phyloP scores from a whole-genome alignment of 2,329 filamentous ascomycete genomes.

The Neofusicoccum umdonicola region DNA sequence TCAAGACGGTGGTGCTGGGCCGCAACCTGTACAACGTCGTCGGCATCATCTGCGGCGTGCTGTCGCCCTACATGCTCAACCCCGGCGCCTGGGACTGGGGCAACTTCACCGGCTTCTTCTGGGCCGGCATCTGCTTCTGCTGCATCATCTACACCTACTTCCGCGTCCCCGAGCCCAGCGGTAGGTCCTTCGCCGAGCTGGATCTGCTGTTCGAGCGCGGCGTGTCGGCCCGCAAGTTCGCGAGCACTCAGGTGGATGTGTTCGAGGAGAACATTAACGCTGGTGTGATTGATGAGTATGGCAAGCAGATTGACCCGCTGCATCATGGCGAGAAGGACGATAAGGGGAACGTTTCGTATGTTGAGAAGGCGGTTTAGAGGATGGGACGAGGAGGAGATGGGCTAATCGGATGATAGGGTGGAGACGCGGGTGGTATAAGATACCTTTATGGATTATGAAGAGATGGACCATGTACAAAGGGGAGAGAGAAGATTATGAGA shows the following conservation, averaged over 20 bases:
- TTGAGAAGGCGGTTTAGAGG: not conserved
- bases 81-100: slow-evolving; percentile 83
- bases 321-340: not conserved
- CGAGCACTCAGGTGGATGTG: slow-evolving; percentile 55
- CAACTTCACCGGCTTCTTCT: slow-evolving; percentile 86
- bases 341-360: not conserved
- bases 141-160: slow-evolving; percentile 82
- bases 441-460: not conserved
- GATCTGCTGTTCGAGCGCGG: slow-evolving; percentile 78
- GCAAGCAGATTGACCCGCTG: slow-evolving; percentile 5
- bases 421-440: not conserved
- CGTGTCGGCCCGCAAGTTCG: slow-evolving; percentile 71
- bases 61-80: slow-evolving; percentile 93
- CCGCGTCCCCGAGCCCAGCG: slow-evolving; percentile 74
- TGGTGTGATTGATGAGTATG: slow-evolving; percentile 32
- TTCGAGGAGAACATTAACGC: slow-evolving; percentile 40
- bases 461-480: not conserved
- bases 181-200: slow-evolving; percentile 80
- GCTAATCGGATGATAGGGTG: not conserved
- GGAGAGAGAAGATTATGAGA: not conserved
- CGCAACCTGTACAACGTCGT: slow-evolving; percentile 76
- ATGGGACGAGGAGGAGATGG: not conserved
- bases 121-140: slow-evolving; percentile 75
- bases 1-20: slow-evolving; percentile 87
- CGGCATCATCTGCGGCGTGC: slow-evolving; percentile 73